Evolutionary conservation across 305 asterid species (phyloP).

Genomic region (Euphrasia arctica): DNA sequence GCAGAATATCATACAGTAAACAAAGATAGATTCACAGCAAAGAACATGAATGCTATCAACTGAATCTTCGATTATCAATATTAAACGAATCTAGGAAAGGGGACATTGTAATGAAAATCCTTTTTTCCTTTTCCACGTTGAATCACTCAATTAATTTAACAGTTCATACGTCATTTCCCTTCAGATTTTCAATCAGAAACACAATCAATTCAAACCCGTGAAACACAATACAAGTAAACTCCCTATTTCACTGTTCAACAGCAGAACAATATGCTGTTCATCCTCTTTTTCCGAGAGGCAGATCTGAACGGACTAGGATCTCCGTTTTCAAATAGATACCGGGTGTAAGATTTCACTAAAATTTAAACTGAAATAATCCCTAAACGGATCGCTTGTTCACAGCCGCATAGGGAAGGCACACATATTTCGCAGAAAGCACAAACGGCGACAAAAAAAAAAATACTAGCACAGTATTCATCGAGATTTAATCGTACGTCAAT

Average conservation of each 20-base stretch:
- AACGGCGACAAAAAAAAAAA: background rate
- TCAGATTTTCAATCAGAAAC: background rate
- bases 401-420: background rate
- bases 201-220: background rate
- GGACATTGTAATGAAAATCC: slow-evolving; percentile 2
- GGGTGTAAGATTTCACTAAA: background rate
- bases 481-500: background rate
- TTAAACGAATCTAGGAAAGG: background rate
- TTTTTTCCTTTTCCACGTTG: background rate
- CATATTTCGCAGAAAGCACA: slow-evolving; percentile 1
- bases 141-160: background rate
- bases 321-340: background rate
- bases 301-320: slow-evolving; percentile 22
- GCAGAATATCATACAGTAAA: background rate
- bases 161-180: background rate
- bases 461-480: background rate
- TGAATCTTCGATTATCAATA: too few species aligned
- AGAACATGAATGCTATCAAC: too few species aligned
- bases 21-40: too few species aligned
- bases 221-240: background rate
- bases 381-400: slow-evolving; percentile 15
- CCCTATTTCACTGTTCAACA: background rate
- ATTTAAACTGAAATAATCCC: slow-evolving; percentile 7
- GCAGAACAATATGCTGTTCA: slow-evolving; percentile 2
- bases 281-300: slow-evolving; percentile 1